Evolutionary conservation across 2,329 filamentous ascomycete genomes (phyloP).

Genomic region (Bimuria novae-zelandiae): DNA sequence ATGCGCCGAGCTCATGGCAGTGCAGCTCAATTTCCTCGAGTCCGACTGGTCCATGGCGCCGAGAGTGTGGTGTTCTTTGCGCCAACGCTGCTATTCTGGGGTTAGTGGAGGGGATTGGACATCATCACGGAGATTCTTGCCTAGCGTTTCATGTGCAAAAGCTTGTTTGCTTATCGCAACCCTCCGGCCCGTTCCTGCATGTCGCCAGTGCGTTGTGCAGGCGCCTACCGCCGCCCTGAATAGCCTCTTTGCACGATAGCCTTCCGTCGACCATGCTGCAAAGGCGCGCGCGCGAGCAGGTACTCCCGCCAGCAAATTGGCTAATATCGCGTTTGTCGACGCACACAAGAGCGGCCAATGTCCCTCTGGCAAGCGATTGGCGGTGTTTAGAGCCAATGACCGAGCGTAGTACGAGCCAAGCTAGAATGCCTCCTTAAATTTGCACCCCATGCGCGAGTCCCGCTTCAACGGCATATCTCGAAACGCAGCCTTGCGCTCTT

Average conservation of each 20-base stretch:
- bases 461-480: constrained; percentile 7
- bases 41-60: background rate
- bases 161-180: constrained; percentile 14
- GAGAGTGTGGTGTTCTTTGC: background rate
- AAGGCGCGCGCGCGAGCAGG: background rate
- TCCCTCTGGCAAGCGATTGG: background rate
- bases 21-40: too few species aligned
- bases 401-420: constrained; percentile 5
- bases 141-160: constrained; percentile 12
- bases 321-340: background rate
- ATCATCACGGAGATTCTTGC: background rate
- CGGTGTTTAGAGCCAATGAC: constrained; percentile 2
- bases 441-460: constrained; percentile 25
- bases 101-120: background rate
- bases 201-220: background rate
- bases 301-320: background rate
- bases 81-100: constrained; percentile 1
- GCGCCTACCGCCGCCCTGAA: background rate
- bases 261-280: background rate
- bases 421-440: constrained; percentile 26
- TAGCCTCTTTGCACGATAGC: background rate
- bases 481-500: constrained; percentile 21
- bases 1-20: background rate
- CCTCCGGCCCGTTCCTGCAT: constrained; percentile 10
- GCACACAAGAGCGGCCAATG: background rate